Evolutionary conservation across 257 asterid species (phyloP).

Genomic region (Scutellaria minor): DNA sequence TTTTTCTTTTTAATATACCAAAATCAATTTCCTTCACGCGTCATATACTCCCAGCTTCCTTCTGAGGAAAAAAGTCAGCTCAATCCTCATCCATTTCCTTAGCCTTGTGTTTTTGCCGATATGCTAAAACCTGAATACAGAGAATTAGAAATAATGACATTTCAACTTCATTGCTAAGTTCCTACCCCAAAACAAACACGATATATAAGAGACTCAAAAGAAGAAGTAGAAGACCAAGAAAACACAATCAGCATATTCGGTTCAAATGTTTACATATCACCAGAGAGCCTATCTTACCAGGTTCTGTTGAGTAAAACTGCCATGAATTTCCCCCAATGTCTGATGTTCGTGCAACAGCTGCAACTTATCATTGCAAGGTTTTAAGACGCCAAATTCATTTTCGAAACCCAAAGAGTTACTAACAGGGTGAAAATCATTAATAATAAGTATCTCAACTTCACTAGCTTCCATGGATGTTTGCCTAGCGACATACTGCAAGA

Average conservation of each 20-base stretch:
- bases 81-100: slow-evolving; percentile 21
- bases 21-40: slow-evolving; percentile 25
- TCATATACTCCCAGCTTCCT: slow-evolving; percentile 34
- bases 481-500: slow-evolving; percentile 81
- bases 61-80: slow-evolving; percentile 3
- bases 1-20: slow-evolving; percentile 21
- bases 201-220: not conserved
- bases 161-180: not conserved
- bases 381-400: slow-evolving; percentile 36
- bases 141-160: slow-evolving; percentile 6
- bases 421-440: slow-evolving; percentile 47
- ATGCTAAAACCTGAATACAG: slow-evolving; percentile 68
- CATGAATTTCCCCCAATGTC: slow-evolving; percentile 74
- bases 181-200: not conserved
- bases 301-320: slow-evolving; percentile 62
- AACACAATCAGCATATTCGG: not conserved
- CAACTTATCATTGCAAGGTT: slow-evolving; percentile 52
- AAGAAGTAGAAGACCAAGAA: not conserved
- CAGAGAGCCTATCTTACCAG: slow-evolving; percentile 53
- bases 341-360: slow-evolving; percentile 63
- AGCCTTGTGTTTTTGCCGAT: slow-evolving; percentile 49
- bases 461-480: slow-evolving; percentile 74
- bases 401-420: slow-evolving; percentile 43
- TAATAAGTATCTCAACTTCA: slow-evolving; percentile 70
- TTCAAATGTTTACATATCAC: not conserved